Base-by-base conservation (phyloP, 257 asterid species). In the Solanum dulcamara region DNA sequence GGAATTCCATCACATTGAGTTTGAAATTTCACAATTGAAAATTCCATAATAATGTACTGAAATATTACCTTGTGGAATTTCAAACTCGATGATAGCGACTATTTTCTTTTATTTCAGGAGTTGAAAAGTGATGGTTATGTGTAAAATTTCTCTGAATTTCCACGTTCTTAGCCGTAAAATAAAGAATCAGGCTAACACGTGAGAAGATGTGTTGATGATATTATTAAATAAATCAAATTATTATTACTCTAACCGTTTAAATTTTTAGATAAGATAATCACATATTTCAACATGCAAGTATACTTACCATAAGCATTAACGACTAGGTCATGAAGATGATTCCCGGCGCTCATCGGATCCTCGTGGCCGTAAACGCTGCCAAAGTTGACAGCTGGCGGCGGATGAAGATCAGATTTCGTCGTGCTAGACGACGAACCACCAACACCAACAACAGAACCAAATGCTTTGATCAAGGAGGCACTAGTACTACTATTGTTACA, bases 391-490 rank as follows among this genome's bases (percentile, higher is more conserved):
- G 62, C 59, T 15, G 64, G 18, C 1, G 64, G 42, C 2, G 42
- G 62, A 33, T 64, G 55, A 22, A 50, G 83, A 37, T 86, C 86
- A 9, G 60, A 50, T 22, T 85, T 75, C 35, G 70, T 81, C 72
- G 81, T 77, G 55, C 67, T 77, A 0, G 90, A 50, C 2, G 90
- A 77, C 7, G 92, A 82, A 35, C 88, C 64, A 66, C 28, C 28
- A 9, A 22, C 26, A 60, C 10, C 18, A 60, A 90, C 75, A 38
- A 85, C 83, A 70, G 28, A n/a, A 10, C 50, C 50, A 57, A 93
- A 92, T 85, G 85, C 89, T 84, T 92, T 94, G 24, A 92, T 89
- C 12, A 92, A 89, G 0, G 96, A 87, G 1, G 91, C 90, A 77
- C 40, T 77, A 35, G 79, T 68, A 10, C 79, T 66, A 68, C 46